Evolutionary conservation across 257 asterid genomes (phyloP), one percentile per base, ranked within the genome.

Genomic region (Lantana camara): DNA sequence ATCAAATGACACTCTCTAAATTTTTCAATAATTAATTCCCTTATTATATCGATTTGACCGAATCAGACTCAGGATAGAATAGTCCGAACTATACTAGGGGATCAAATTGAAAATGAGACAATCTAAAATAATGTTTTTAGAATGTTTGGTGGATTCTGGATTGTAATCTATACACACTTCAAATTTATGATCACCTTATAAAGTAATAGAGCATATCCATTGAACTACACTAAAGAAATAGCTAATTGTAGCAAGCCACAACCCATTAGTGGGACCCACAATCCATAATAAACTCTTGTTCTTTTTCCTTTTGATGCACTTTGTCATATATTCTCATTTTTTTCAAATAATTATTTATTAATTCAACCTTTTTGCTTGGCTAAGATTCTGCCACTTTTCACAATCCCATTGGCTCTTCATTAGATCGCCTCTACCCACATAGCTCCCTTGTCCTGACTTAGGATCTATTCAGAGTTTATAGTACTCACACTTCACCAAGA

Each of bases 281-380:
- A 16, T 50, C 19, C 57, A 50, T 50, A 19, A 50, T 21, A 15
- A 50, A 50, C 35, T 15, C 57, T 50, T 50, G 35, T 50, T 50
- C 35, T 22, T 50, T 22, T 14, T 45, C 17, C 57, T 51, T 24
- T 11, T 51, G 37, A 35, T 5, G 7, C 40, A 9, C 40, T 35
- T 4, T 35, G 4, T 27, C 32, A 35, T 10, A 35, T 35, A 35
- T 9, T 7, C 40, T 19, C 1, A 64, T 22, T 30, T 23, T 52
- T 13, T 29, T 6, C 20, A 22, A 32, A 10, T 1, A 50, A 27
- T 27, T 27, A 27, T 27, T 27, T 2, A 27, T 17, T 50, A 50
- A 50, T n/a, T 23, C 51, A 13, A 16, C 35, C 58, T 29, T 35
- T 56, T 69, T 62, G 23, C 65, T 44, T 72, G 90, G 95, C 81